These are phyloP conservation scores for Crassisporium funariophilum DNA, from an alignment of 768 basidiomycete genomes.

Conservation along the genomic window DNA sequence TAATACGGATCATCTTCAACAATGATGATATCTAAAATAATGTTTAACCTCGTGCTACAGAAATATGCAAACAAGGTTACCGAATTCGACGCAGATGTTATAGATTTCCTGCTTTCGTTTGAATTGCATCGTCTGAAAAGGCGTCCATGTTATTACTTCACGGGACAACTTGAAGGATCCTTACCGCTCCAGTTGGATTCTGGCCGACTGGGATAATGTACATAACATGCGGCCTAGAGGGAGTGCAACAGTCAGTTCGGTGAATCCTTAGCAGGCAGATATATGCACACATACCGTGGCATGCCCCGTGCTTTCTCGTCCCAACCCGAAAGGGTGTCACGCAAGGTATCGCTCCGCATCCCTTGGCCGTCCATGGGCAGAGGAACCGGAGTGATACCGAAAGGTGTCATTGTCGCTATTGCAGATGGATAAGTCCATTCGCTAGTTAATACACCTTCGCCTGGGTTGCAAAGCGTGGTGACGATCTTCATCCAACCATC, in stretches of 20 bases:
- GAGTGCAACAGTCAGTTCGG: not conserved
- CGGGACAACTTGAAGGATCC: constrained; percentile 25
- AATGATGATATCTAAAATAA: constrained; percentile 63
- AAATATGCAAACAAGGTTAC: constrained; percentile 33
- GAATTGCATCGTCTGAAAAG: constrained; percentile 55
- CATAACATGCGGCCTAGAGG: constrained; percentile 66
- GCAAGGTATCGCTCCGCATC: constrained; percentile 63
- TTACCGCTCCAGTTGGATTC: constrained; percentile 77
- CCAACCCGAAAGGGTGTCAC: constrained; percentile 66
- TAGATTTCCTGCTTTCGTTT: constrained; percentile 79
- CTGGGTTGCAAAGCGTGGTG: constrained; percentile 64
- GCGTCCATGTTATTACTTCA: constrained; percentile 1
- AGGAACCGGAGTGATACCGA: constrained; percentile 48
- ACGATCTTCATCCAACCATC: constrained; percentile 67
- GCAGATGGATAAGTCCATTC: constrained; percentile 80
- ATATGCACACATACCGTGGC: constrained; percentile 43
- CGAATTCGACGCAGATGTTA: constrained; percentile 80
- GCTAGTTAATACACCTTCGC: constrained; percentile 56
- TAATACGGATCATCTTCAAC: constrained; percentile 86
- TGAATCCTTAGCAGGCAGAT: not conserved
- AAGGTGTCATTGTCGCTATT: constrained; percentile 37
- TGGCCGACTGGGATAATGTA: constrained; percentile 83
- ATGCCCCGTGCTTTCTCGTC: constrained; percentile 57
- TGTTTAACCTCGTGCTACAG: not conserved
- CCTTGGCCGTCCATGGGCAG: constrained; percentile 73